Base-by-base conservation (phyloP, 345 rosid genomes). In the Murraya paniculata region DNA sequence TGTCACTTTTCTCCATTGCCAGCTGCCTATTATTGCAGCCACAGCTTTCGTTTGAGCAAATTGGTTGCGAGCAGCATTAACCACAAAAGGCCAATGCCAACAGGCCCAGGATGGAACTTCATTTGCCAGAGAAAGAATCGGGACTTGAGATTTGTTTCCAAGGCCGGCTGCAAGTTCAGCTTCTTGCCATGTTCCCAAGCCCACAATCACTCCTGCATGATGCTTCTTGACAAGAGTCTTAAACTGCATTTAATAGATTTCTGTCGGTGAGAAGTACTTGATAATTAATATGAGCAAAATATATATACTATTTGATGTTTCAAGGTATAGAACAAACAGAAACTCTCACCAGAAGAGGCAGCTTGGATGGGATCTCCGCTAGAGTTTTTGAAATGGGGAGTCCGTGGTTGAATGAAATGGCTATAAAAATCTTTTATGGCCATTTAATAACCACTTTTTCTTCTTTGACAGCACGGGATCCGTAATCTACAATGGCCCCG, bases 1-100 rank as follows among this genome's bases (percentile, higher is more conserved):
- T 25, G 41, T 85, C 84, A 81, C 86, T 65, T 65, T 81, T 36
- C 72, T 56, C 86, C 88, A 82, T 50, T 62, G 39, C 71, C 80
- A 82, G 21, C 80, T 75, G 35, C 48, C 73, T 25, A 85, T 38
- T 6, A 85, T 72, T 14, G 79, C 76, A 5, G 82, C 84, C 10
- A 81, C 48, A 22, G 79, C 82, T 75, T 78, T 73, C 80, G 64
- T 76, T 64, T 82, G 81, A 7, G 58, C 57, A 18, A 48, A 39
- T 22, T 82, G 82, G 62, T 57, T 73, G 55, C 78, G 74, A 33
- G 79, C 80, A 13, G 71, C 60, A 60, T 76, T 81, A 27, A 80
- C 50, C 59, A 82, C 61, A 64, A 82, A 85, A 27, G 86, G 84
- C 88, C 84, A 80, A 10, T 64, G 38, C 25, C 14, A 6, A 8